A percentile compares a stretch with the other conserved stretches of the same genome.
Evolutionary conservation across 345 rosid species (phyloP).

Genomic region (Acer campestre): DNA sequence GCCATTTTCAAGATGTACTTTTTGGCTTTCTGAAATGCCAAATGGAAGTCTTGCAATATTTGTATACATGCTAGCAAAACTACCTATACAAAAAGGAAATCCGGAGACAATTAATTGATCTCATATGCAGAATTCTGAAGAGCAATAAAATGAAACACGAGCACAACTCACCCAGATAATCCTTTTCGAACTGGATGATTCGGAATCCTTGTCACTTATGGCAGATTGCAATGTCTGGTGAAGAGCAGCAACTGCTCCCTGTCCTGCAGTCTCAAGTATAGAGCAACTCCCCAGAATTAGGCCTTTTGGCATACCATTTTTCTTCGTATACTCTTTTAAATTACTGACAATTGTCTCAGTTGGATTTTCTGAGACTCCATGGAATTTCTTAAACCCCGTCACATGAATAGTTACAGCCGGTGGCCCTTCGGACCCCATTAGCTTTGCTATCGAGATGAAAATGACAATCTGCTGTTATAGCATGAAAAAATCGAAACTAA

Average conservation of each 20-base stretch:
- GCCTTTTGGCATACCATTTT: conserved; percentile 72
- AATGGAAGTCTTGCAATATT: background rate
- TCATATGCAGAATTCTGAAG: background rate
- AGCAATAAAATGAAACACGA: background rate
- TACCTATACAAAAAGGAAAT: background rate
- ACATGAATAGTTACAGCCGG: conserved; percentile 70
- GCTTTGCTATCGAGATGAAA: conserved; percentile 13
- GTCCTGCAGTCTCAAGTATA: conserved; percentile 91
- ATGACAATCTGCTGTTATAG: conserved; percentile 6
- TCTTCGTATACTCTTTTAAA: conserved; percentile 67
- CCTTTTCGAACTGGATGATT: conserved; percentile 48
- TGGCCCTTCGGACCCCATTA: conserved; percentile 99
- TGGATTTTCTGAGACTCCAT: conserved; percentile 97
- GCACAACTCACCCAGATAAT: conserved; percentile 71
- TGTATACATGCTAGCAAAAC: background rate
- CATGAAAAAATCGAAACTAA: conserved; percentile 20
- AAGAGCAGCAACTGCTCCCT: conserved; percentile 64
- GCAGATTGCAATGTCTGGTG: conserved; percentile 69
- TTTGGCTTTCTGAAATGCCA: background rate
- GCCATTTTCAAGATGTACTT: too few species aligned
- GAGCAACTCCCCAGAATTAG: conserved; percentile 72
- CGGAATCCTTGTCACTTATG: conserved; percentile 43
- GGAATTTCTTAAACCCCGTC: conserved; percentile 97
- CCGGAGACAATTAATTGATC: background rate
- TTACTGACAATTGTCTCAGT: conserved; percentile 76